phyloP scores from a whole-genome alignment of 2,329 filamentous ascomycete species.

The Seiridium cupressi region DNA sequence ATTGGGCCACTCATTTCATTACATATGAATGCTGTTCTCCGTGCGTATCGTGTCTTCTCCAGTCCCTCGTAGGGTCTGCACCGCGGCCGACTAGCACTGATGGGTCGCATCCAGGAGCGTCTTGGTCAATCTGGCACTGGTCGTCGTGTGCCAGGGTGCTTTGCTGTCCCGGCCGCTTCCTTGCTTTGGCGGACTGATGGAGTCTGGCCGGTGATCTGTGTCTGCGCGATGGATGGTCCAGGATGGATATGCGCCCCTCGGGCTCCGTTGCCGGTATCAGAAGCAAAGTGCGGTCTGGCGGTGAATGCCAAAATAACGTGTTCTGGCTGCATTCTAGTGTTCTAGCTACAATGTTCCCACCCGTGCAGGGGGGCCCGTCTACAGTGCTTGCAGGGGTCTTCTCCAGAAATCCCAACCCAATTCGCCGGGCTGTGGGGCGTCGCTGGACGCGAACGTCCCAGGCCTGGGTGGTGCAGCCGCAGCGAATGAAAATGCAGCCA shows the following conservation, averaged over 20 bases:
- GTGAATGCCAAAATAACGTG: slow-evolving; percentile 6
- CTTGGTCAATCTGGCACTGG: neutral
- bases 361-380: neutral
- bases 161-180: neutral
- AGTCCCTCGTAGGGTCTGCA: too few species aligned
- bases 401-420: slow-evolving; percentile 7
- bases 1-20: slow-evolving; percentile 2
- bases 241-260: neutral
- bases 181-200: neutral
- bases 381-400: slow-evolving; percentile 1
- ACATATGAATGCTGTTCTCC: neutral
- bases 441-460: too few species aligned
- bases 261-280: slow-evolving; percentile 4
- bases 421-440: neutral
- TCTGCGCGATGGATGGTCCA: too few species aligned
- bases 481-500: neutral
- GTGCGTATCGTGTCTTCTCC: too few species aligned
- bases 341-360: neutral
- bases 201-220: too few species aligned
- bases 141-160: neutral
- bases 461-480: neutral
- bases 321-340: slow-evolving; percentile 3
- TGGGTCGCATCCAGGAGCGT: neutral
- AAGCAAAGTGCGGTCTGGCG: slow-evolving; percentile 7
- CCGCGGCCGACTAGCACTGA: too few species aligned